Evolutionary conservation across 164 flowering plant genomes (phyloP).

Genomic region (Saururus chinensis): DNA sequence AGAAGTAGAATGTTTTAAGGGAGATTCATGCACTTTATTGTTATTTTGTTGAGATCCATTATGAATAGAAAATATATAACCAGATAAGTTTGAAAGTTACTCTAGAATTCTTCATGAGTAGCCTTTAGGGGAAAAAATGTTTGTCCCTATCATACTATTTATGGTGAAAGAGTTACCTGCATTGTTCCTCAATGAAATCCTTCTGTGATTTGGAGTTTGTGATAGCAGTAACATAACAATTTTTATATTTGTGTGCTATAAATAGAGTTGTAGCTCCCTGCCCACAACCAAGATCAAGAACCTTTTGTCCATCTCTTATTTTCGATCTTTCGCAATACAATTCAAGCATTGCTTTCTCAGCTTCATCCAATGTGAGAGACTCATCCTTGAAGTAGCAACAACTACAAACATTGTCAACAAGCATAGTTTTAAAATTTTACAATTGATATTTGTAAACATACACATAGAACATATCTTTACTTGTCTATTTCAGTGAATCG

Average conservation of each 20-base stretch:
- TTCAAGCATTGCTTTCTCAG: constrained; percentile 12
- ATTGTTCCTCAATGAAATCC: not conserved
- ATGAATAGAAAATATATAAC: not conserved
- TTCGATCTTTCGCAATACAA: constrained; percentile 9
- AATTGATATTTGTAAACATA: too few species aligned
- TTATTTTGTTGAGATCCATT: not conserved
- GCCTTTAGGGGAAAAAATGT: too few species aligned
- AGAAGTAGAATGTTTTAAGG: not conserved
- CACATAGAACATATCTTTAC: too few species aligned
- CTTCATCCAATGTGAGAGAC: constrained; percentile 5
- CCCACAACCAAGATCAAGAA: constrained; percentile 10
- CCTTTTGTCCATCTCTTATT: constrained; percentile 5
- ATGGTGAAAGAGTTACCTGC: not conserved
- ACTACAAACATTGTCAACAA: not conserved
- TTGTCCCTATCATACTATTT: too few species aligned
- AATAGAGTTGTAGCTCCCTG: constrained; percentile 6
- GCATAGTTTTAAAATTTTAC: too few species aligned
- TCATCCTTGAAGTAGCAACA: constrained; percentile 7
- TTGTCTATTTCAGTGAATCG: too few species aligned
- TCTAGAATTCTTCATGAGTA: not conserved
- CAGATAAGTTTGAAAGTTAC: too few species aligned
- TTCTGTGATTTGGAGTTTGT: not conserved
- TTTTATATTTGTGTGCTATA: constrained; percentile 4
- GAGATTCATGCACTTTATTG: too few species aligned
- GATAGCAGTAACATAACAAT: not conserved